phyloP scores from a whole-genome alignment of 192 early-diverging fungal genomes.

The Podila verticillata region DNA sequence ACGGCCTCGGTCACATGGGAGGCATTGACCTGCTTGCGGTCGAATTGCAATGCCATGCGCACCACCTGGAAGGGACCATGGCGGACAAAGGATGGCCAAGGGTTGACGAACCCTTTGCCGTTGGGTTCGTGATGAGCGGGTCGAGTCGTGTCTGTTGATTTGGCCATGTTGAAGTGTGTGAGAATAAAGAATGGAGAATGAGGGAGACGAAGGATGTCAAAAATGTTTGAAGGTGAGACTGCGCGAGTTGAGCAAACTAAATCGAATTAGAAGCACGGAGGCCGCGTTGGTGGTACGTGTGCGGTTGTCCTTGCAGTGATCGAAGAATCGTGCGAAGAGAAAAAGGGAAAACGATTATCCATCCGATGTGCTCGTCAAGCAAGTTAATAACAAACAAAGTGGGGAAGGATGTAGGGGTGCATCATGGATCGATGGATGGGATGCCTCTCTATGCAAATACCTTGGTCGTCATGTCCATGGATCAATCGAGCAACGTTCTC shows the following conservation, averaged over 20 bases:
- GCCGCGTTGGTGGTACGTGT: too few relatives aligned
- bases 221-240: neutral
- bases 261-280: too few relatives aligned
- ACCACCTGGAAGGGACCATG: conserved; percentile 21
- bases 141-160: neutral
- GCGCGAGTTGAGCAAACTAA: neutral
- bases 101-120: conserved; percentile 71
- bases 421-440: neutral
- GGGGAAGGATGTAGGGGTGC: too few relatives aligned
- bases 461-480: neutral
- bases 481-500: neutral
- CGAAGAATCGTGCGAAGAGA: neutral
- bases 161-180: neutral
- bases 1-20: conserved; percentile 7
- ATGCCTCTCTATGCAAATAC: neutral
- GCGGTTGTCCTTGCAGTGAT: too few relatives aligned
- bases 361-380: too few relatives aligned
- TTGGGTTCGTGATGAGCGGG: conserved; percentile 58
- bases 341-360: too few relatives aligned
- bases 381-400: too few relatives aligned
- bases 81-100: conserved; percentile 65
- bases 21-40: conserved; percentile 12
- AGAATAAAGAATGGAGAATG: conserved; percentile 2
- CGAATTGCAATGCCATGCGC: conserved; percentile 11
- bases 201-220: neutral